Percentiles rank a stretch among this genome's conserved stretches.
These are phyloP conservation scores for Kandelia obovata DNA, from an alignment of 345 rosid species.

Conservation along the genomic window DNA sequence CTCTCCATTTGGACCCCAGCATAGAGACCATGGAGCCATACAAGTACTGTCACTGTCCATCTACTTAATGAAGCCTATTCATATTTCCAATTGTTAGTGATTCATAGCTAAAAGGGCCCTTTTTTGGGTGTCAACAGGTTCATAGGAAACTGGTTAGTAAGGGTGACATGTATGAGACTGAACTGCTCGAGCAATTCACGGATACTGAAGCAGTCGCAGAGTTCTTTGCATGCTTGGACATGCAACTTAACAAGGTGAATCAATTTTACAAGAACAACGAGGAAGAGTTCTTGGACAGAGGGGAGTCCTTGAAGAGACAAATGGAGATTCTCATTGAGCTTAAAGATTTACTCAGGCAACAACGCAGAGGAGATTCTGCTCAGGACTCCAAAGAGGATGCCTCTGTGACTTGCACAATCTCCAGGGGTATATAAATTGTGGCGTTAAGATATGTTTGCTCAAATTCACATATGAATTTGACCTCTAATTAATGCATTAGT, in stretches of 20 bases:
- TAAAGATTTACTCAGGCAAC: constrained; percentile 50
- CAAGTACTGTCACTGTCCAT: constrained; percentile 42
- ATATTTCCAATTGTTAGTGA: background rate
- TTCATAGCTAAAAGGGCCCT: background rate
- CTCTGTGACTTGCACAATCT: constrained; percentile 72
- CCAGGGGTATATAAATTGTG: constrained; percentile 47
- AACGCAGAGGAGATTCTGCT: constrained; percentile 44
- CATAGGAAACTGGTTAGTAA: constrained; percentile 66
- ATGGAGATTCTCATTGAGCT: constrained; percentile 77
- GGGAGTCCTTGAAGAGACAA: constrained; percentile 78
- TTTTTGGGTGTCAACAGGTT: constrained; percentile 42
- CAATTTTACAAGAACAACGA: constrained; percentile 77
- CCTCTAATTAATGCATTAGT: too few relatives aligned
- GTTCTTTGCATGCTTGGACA: constrained; percentile 72
- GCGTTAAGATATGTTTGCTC: too few relatives aligned
- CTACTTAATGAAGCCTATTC: too few relatives aligned
- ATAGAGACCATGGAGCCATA: constrained; percentile 56
- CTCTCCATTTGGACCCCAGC: constrained; percentile 42
- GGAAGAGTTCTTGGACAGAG: constrained; percentile 87
- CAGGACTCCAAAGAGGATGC: constrained; percentile 66
- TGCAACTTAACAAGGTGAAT: constrained; percentile 88
- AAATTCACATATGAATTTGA: too few relatives aligned
- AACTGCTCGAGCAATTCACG: constrained; percentile 67
- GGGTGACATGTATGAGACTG: constrained; percentile 76
- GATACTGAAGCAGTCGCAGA: constrained; percentile 75